Conservation (phyloP, 306 rosid genomes). For the Cyamopsis tetragonoloba region DNA sequence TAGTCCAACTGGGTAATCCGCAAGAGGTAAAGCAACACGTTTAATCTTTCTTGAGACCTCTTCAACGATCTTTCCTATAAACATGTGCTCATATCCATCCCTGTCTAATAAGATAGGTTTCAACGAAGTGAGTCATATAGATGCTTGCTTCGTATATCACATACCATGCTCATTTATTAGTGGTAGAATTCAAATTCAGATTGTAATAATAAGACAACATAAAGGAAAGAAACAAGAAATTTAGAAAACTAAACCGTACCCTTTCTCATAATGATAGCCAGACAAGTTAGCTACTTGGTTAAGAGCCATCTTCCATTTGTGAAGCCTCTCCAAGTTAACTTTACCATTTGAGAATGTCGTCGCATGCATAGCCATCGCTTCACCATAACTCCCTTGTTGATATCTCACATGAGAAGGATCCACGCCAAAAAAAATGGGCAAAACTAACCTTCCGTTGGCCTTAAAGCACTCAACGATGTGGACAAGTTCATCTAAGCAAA, state of each 20-base stretch:
- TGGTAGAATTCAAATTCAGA: no score
- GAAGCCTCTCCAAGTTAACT: neutral
- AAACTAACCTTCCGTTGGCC: neutral
- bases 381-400: neutral
- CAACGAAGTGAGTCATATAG: no score
- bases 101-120: neutral
- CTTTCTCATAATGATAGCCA: neutral
- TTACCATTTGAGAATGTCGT: no score
- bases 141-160: no score
- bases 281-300: neutral
- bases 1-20: conserved; percentile 23
- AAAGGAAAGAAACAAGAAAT: neutral
- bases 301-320: conserved; percentile 5
- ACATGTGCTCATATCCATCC: neutral
- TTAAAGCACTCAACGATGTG: neutral
- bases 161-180: no score
- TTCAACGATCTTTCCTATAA: neutral
- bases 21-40: neutral
- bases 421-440: neutral
- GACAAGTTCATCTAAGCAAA: conserved; percentile 1
- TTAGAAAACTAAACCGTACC: neutral
- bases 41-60: neutral
- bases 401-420: neutral
- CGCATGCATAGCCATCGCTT: neutral
- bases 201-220: no score